Base-by-base conservation (phyloP, 2,329 filamentous ascomycete genomes). In the Sphaerostilbella broomeana region DNA sequence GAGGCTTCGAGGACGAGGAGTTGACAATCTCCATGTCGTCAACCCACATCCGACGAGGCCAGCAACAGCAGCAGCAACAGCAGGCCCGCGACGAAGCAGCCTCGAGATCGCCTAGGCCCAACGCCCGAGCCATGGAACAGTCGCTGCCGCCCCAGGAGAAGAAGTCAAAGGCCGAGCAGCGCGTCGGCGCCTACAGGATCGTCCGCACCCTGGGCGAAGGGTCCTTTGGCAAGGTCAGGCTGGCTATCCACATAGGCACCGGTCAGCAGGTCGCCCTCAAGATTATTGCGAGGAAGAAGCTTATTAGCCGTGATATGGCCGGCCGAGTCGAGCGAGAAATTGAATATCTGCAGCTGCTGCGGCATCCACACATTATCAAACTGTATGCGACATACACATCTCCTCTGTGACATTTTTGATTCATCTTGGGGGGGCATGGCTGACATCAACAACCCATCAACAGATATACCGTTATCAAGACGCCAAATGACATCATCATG, bases 351-450 rank as follows among this genome's bases (percentile, higher is more conserved):
- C 92, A 98, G 67, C 70, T 98, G 45, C 73, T 98, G 45, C 81
- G 92, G 45, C 92, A 98, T 63, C 92, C 92, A 27, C 92, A 98
- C 65, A 98, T 98, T 60, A 98, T 98, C 71, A 98, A 98, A 67
- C 75, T 98, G 79, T 95, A 72, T 57, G 75, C 70, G 11, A 29
- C 30, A 27, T 30, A 27, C 12, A 28, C 26, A 28, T 25, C n/a
- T n/a, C n/a, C n/a, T n/a, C n/a, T n/a, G n/a, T n/a, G n/a, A n/a
- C n/a, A n/a, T n/a, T n/a, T n/a, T 7, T 9, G 15, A 35, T 20
- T 9, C 19, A 29, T 15, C 13, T 15, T 8, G 10, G 9, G 11
- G n/a, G n/a, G 21, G n/a, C 19, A 19, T 22, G 26, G 13, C 12
- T 36, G 30, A 27, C 22, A 16, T 37, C 17, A 35, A 8, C 28